Evolutionary conservation across 148 eudicot genomes (phyloP), one percentile per base, ranked within the genome.

Genomic region (Cornus suecica): DNA sequence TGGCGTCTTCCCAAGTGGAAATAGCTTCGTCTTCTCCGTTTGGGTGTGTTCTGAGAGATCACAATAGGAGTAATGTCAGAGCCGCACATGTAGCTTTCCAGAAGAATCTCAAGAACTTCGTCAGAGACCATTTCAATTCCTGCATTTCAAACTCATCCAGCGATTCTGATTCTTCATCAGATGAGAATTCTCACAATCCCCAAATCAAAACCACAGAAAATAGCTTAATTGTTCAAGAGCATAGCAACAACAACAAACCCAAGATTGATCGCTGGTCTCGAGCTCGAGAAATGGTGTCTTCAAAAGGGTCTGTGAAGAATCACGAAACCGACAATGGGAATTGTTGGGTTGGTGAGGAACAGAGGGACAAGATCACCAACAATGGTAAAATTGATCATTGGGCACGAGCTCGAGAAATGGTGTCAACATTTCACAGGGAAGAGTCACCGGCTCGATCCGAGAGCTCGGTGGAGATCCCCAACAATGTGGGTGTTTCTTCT

Each of bases 401-500:
- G 81, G 77, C 77, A 13, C 31, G 41, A 64, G 81, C 77, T 24
- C 63, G 81, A 41, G 73, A 74, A 31, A 64, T 42, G 61, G 69
- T 42, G 4, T 51, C 61, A 8, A 24, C 62, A 26, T n/a, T n/a
- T n/a, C n/a, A n/a, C n/a, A n/a, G n/a, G n/a, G n/a, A n/a, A n/a
- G n/a, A n/a, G n/a, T n/a, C n/a, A n/a, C n/a, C n/a, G n/a, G n/a
- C n/a, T n/a, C n/a, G n/a, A n/a, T n/a, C n/a, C 48, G 69, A 32
- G 42, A 24, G 26, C 22, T 64, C 70, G 63, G 69, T 23, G 13
- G 80, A 80, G 42, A 63, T 69, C 24, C 76, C 37, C 27, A 83
- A 80, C 79, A 76, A n/a, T 61, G 76, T 88, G 2, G 86, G 89
- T 4, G 98, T 94, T 20, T 91, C 98, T 0, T 87, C 93, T 8